Conservation (phyloP, 139 green algal genomes). For the Chlorella vulgaris region DNA sequence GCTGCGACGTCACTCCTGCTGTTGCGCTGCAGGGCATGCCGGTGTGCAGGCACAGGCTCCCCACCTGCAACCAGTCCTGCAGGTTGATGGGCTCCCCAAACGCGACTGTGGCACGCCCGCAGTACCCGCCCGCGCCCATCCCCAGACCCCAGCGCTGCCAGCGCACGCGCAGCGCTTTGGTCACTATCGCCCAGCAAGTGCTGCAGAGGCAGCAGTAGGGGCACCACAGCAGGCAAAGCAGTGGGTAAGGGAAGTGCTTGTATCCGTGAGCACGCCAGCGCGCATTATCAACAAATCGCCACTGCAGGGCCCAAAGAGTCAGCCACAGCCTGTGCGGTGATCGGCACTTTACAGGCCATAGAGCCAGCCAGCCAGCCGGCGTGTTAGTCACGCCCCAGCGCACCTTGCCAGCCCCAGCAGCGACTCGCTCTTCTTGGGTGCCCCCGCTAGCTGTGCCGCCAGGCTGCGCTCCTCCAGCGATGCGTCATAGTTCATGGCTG, state of each 20-base stretch:
- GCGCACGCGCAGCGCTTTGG: conserved; percentile 8
- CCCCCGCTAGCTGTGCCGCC: conserved; percentile 42
- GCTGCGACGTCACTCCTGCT: too few species aligned
- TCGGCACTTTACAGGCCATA: background rate
- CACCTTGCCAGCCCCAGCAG: conserved; percentile 18
- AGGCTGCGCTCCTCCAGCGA: conserved; percentile 48
- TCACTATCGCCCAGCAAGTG: conserved; percentile 10
- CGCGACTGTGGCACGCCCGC: conserved; percentile 33
- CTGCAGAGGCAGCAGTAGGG: background rate
- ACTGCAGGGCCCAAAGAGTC: too few species aligned
- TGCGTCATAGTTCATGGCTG: conserved; percentile 49
- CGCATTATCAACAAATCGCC: too few species aligned
- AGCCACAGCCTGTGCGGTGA: too few species aligned
- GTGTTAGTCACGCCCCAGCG: too few species aligned
- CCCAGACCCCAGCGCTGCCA: background rate
- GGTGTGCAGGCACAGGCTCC: background rate
- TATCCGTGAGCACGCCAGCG: too few species aligned
- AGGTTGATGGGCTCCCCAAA: conserved; percentile 47
- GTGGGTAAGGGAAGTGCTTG: too few species aligned
- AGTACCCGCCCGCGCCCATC: conserved; percentile 31
- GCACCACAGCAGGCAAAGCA: background rate
- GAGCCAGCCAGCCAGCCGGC: background rate
- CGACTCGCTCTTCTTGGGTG: conserved; percentile 11
- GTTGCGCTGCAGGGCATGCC: too few species aligned
- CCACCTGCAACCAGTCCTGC: conserved; percentile 31